Conservation (phyloP, 176 grass and related monocot genomes). For the Stipa capillata region DNA sequence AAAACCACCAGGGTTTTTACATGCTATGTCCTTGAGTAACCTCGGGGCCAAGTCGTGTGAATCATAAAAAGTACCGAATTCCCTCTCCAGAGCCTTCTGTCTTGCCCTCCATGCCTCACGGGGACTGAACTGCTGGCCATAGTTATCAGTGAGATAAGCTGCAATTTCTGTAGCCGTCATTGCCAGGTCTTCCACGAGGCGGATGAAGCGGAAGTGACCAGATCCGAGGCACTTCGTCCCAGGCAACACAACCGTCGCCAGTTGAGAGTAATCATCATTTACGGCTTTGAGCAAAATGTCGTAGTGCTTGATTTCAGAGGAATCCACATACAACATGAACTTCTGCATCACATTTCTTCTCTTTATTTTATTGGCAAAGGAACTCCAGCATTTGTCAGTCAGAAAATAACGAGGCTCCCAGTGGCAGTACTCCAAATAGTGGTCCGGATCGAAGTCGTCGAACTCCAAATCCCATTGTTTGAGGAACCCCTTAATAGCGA, state of each 20-base stretch:
- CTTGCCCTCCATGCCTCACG: background rate
- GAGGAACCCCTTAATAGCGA: background rate
- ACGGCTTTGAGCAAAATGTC: background rate
- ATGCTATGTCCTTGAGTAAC: background rate
- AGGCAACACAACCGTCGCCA: background rate
- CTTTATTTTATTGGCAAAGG: constrained; percentile 13
- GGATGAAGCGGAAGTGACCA: background rate
- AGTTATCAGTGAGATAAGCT: background rate
- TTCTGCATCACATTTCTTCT: background rate
- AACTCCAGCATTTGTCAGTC: background rate
- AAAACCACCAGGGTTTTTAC: background rate
- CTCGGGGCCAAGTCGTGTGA: background rate
- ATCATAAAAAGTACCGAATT: constrained; percentile 13
- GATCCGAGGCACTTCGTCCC: background rate
- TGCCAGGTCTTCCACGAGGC: background rate
- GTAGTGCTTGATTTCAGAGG: constrained; percentile 14
- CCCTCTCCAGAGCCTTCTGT: background rate
- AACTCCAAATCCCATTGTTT: background rate
- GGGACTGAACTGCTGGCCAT: background rate
- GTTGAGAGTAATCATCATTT: background rate
- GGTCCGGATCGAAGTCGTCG: background rate
- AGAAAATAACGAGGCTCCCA: background rate
- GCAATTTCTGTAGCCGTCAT: background rate
- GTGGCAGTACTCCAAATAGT: background rate
- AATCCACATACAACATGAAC: constrained; percentile 11